These are phyloP conservation scores for Podaxis pistillaris DNA, from an alignment of 768 basidiomycete genomes.

Conservation along the genomic window DNA sequence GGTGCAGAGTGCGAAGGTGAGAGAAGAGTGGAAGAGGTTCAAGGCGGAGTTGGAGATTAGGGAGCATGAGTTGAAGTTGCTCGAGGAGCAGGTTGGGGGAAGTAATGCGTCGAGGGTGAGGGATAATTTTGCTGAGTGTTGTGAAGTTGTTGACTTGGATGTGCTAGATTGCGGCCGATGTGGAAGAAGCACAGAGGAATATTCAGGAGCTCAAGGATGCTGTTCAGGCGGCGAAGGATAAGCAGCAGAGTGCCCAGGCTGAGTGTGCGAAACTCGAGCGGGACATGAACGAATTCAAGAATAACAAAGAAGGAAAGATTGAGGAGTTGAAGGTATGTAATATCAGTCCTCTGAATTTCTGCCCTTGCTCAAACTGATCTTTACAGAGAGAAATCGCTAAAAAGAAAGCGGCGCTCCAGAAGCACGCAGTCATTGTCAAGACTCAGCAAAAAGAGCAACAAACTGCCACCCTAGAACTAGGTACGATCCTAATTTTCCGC, in stretches of 20 bases:
- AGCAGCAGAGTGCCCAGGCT: slow-evolving; percentile 71
- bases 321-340: slow-evolving; percentile 81
- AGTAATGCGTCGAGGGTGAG: slow-evolving; percentile 88
- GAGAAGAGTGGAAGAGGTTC: slow-evolving; percentile 61
- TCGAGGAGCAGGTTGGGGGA: slow-evolving; percentile 82
- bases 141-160: background rate
- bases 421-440: slow-evolving; percentile 80
- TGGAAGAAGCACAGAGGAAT: slow-evolving; percentile 65
- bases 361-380: background rate
- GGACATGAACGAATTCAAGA: slow-evolving; percentile 98
- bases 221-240: slow-evolving; percentile 65
- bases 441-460: slow-evolving; percentile 88
- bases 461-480: slow-evolving; percentile 83
- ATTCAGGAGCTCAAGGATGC: slow-evolving; percentile 58
- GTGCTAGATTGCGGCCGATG: slow-evolving; percentile 72
- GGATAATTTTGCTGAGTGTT: background rate
- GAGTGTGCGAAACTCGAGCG: slow-evolving; percentile 88
- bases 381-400: slow-evolving; percentile 28
- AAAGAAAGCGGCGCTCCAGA: slow-evolving; percentile 79
- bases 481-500: slow-evolving; percentile 34
- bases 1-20: slow-evolving; percentile 42
- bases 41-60: slow-evolving; percentile 82
- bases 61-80: slow-evolving; percentile 77
- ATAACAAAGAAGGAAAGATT: slow-evolving; percentile 97
- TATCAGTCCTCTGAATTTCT: background rate